These are phyloP conservation scores for Phytophthora pini DNA, from an alignment of 352 stramenopile genomes.

Conservation along the genomic window DNA sequence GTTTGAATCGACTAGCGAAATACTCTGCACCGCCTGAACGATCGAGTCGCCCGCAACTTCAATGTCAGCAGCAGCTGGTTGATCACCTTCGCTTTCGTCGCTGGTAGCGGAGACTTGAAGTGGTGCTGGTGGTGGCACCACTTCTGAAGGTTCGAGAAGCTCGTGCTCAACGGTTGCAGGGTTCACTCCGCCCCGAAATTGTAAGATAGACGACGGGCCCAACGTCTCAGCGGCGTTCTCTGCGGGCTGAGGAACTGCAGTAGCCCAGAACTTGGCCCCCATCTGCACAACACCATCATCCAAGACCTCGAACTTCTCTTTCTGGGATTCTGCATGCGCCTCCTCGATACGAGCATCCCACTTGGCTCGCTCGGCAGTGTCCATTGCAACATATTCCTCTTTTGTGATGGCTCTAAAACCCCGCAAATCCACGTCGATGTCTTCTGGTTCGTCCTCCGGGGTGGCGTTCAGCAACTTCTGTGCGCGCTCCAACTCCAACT, in stretches of 20 bases:
- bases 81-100: constrained; percentile 13
- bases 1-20: constrained; percentile 28
- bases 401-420: constrained; percentile 73
- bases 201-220: constrained; percentile 1
- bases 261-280: constrained; percentile 60
- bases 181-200: background rate
- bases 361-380: constrained; percentile 45
- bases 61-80: constrained; percentile 25
- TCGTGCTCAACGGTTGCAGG: constrained; percentile 2
- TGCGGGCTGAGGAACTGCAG: constrained; percentile 3
- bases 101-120: background rate
- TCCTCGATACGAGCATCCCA: constrained; percentile 70
- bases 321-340: constrained; percentile 49
- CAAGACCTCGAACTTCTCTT: constrained; percentile 46
- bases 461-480: constrained; percentile 41
- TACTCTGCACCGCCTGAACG: constrained; percentile 10
- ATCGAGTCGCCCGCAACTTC: constrained; percentile 19
- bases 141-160: background rate
- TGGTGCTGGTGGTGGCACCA: too few relatives aligned
- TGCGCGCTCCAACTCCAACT: constrained; percentile 59
- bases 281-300: constrained; percentile 52
- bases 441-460: constrained; percentile 20
- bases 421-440: constrained; percentile 42
- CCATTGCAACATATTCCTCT: constrained; percentile 62
- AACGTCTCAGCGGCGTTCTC: background rate